These are phyloP conservation scores for Marasmius sp. DNA, from an alignment of 1,284 basidiomycete species.

Conservation along the genomic window DNA sequence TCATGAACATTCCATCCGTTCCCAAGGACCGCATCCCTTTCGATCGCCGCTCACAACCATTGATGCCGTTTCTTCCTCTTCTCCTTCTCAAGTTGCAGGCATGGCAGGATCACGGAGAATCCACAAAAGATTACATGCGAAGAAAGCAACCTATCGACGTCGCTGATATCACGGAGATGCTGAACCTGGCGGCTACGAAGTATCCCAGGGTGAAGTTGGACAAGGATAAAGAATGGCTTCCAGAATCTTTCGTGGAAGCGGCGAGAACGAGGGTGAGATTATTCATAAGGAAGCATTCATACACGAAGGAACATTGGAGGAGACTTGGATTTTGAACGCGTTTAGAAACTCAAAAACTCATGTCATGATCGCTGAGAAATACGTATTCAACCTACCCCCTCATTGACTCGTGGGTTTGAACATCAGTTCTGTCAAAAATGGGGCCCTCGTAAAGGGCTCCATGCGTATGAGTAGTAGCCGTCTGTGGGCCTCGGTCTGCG, in stretches of 20 bases:
- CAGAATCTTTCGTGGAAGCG: slow-evolving; percentile 18
- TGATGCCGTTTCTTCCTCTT: slow-evolving; percentile 44
- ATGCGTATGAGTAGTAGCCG: too few relatives aligned
- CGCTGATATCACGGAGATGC: slow-evolving; percentile 40
- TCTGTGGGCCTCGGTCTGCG: too few relatives aligned
- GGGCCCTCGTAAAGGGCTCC: too few relatives aligned
- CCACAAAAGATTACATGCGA: slow-evolving; percentile 29
- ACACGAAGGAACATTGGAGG: slow-evolving; percentile 18
- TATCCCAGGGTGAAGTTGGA: slow-evolving; percentile 8
- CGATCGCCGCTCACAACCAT: slow-evolving; percentile 29
- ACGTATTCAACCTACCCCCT: too few relatives aligned
- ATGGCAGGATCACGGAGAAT: slow-evolving; percentile 46
- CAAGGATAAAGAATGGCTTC: slow-evolving; percentile 19
- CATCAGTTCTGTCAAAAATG: too few relatives aligned
- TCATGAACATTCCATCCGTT: slow-evolving; percentile 43
- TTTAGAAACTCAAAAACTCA: neutral
- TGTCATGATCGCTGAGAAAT: too few relatives aligned
- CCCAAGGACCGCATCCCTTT: slow-evolving; percentile 26
- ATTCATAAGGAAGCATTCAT: slow-evolving; percentile 15
- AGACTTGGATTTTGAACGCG: slow-evolving; percentile 17
- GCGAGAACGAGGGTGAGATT: slow-evolving; percentile 17
- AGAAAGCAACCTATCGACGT: slow-evolving; percentile 42
- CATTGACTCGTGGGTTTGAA: too few relatives aligned
- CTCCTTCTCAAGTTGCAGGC: slow-evolving; percentile 50
- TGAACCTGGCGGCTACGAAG: slow-evolving; percentile 30